These are phyloP conservation scores for Ilyonectria robusta DNA, from an alignment of 2,329 filamentous ascomycete species.

Conservation along the genomic window DNA sequence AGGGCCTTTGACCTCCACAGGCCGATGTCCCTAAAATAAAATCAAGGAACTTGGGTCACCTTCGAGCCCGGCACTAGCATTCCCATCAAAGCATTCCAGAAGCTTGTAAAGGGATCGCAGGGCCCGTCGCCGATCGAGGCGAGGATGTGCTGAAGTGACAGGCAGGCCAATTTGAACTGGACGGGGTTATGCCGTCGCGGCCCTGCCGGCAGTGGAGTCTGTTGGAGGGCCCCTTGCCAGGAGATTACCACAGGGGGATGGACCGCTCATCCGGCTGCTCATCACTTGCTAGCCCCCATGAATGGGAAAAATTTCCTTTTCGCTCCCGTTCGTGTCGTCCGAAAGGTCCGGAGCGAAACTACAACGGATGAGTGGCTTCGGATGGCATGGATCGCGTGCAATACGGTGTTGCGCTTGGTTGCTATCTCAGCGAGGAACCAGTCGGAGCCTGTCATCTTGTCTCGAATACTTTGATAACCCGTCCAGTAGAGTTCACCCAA, in stretches of 20 bases:
- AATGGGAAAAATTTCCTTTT: conserved; percentile 15
- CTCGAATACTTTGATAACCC: conserved; percentile 31
- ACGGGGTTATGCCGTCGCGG: conserved; percentile 11
- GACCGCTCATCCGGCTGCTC: conserved; percentile 10
- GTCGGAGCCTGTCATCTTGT: conserved; percentile 24
- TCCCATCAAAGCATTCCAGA: conserved; percentile 42
- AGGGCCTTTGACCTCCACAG: neutral
- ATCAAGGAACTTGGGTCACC: conserved; percentile 19
- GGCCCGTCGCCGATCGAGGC: conserved; percentile 32
- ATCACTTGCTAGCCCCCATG: conserved; percentile 7
- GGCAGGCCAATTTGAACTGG: conserved; percentile 13
- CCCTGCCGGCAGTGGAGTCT: conserved; percentile 24
- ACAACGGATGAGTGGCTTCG: conserved; percentile 15
- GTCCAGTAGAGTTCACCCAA: neutral
- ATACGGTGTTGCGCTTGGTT: neutral
- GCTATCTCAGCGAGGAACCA: conserved; percentile 32
- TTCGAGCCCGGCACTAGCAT: conserved; percentile 32
- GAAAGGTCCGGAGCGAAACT: neutral
- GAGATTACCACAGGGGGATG: conserved; percentile 31
- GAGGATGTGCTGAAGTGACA: conserved; percentile 29
- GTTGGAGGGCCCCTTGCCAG: conserved; percentile 1
- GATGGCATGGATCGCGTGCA: conserved; percentile 7
- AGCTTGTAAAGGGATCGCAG: conserved; percentile 33
- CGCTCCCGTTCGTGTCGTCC: conserved; percentile 1
- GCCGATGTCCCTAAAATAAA: conserved; percentile 37